A percentile compares a stretch with the other conserved stretches of the same genome.
phyloP scores from a whole-genome alignment of 306 rosid genomes.

The Dicorynia guianensis region DNA sequence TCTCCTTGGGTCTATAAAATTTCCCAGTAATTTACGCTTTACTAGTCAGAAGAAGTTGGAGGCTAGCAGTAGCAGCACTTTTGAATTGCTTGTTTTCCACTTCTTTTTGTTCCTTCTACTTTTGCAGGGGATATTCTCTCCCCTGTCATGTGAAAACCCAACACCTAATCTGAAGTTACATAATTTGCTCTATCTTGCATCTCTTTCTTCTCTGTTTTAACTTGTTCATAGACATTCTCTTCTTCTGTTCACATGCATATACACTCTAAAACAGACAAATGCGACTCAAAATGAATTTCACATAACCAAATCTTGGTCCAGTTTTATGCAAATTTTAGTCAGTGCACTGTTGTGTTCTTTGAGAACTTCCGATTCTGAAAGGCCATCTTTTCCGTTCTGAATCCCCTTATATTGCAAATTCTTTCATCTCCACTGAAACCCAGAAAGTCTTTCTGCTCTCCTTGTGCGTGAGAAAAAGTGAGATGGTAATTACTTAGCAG shows the following conservation, averaged over 20 bases:
- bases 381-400: constrained; percentile 21
- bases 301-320: constrained; percentile 27
- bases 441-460: constrained; percentile 10
- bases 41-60: constrained; percentile 45
- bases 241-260: constrained; percentile 37
- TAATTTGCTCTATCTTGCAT: neutral
- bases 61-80: constrained; percentile 42
- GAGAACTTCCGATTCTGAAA: neutral
- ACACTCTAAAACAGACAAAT: constrained; percentile 13
- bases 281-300: constrained; percentile 15
- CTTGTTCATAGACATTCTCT: constrained; percentile 44
- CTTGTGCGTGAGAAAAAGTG: constrained; percentile 27
- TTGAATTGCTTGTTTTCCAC: constrained; percentile 52
- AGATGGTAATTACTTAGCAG: constrained; percentile 22
- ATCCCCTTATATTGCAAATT: constrained; percentile 10
- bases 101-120: constrained; percentile 47
- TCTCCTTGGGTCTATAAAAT: constrained; percentile 66
- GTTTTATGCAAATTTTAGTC: constrained; percentile 18
- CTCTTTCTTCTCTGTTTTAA: constrained; percentile 35
- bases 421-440: constrained; percentile 19
- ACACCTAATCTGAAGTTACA: too few relatives aligned
- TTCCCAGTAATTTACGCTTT: constrained; percentile 47
- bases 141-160: too few relatives aligned
- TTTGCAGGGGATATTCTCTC: constrained; percentile 58
- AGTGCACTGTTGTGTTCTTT: constrained; percentile 8